A percentile compares a stretch with the other conserved stretches of the same genome.
Evolutionary conservation across 192 early-diverging fungal species (phyloP).

Genomic region (Backusella morwellensis): DNA sequence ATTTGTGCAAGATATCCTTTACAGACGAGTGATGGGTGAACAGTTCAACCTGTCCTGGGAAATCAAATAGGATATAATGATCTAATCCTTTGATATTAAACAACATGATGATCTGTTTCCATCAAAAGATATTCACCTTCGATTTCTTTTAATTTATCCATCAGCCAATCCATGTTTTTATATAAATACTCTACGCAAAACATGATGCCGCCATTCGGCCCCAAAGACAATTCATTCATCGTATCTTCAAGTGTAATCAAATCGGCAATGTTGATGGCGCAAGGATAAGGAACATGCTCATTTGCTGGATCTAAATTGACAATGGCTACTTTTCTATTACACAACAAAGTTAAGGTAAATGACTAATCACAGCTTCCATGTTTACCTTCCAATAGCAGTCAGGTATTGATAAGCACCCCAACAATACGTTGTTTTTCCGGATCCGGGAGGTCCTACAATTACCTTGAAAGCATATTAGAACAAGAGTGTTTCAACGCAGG

Average conservation of each 20-base stretch:
- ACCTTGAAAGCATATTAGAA: slow-evolving; percentile 46
- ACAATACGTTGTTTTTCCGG: slow-evolving; percentile 97
- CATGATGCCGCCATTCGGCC: slow-evolving; percentile 96
- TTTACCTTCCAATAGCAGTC: slow-evolving; percentile 66
- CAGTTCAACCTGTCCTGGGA: slow-evolving; percentile 96
- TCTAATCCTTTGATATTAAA: slow-evolving; percentile 41
- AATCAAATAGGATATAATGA: slow-evolving; percentile 94
- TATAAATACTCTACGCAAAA: slow-evolving; percentile 94
- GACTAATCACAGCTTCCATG: background rate
- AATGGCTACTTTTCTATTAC: slow-evolving; percentile 67
- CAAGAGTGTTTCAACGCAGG: background rate
- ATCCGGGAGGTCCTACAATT: slow-evolving; percentile 92
- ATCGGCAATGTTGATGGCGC: slow-evolving; percentile 80
- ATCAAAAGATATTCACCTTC: slow-evolving; percentile 27
- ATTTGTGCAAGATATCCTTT: slow-evolving; percentile 66
- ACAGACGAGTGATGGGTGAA: slow-evolving; percentile 93
- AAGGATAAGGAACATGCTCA: slow-evolving; percentile 81
- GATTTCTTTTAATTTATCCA: slow-evolving; percentile 65
- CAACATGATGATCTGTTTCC: background rate
- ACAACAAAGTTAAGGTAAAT: background rate
- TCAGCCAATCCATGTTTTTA: slow-evolving; percentile 91
- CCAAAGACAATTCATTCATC: slow-evolving; percentile 84
- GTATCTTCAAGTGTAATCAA: slow-evolving; percentile 93
- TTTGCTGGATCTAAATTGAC: slow-evolving; percentile 99
- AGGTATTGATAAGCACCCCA: slow-evolving; percentile 86